These are phyloP conservation scores for Skeletonema potamos DNA, from an alignment of 108 stramenopile species.

Conservation along the genomic window DNA sequence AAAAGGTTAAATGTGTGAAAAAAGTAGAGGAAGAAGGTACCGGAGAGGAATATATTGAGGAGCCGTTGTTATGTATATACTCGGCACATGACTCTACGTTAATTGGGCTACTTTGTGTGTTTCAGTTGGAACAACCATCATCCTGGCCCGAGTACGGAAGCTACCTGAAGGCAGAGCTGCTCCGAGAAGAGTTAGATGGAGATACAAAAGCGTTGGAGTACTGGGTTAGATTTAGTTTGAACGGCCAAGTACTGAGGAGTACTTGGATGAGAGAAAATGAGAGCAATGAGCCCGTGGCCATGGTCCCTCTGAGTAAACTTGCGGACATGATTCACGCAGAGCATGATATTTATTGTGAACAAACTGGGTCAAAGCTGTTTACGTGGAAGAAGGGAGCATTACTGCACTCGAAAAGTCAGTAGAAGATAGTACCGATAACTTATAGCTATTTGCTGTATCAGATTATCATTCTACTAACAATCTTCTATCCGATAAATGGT, in stretches of 20 bases:
- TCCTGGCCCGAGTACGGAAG: constrained; percentile 83
- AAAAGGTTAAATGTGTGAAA: constrained; percentile 22
- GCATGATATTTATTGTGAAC: constrained; percentile 38
- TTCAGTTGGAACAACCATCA: constrained; percentile 63
- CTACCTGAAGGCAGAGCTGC: constrained; percentile 68
- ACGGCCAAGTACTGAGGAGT: constrained; percentile 59
- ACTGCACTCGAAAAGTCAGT: constrained; percentile 1
- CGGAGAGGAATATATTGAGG: constrained; percentile 23
- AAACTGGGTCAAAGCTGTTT: constrained; percentile 3
- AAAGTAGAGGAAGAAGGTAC: constrained; percentile 5
- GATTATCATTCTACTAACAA: not conserved
- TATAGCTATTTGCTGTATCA: not conserved
- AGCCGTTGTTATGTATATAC: constrained; percentile 63
- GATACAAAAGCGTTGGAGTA: constrained; percentile 13
- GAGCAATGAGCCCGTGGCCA: constrained; percentile 23
- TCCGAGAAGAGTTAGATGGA: constrained; percentile 46
- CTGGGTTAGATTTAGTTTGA: constrained; percentile 70
- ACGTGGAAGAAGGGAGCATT: constrained; percentile 26
- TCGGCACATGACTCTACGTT: constrained; percentile 81
- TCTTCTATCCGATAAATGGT: constrained; percentile 39
- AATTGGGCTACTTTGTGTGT: constrained; percentile 78
- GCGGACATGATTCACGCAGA: constrained; percentile 46
- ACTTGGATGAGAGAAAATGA: constrained; percentile 47
- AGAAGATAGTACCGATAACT: not conserved
- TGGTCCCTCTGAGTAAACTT: constrained; percentile 53